Conservation (phyloP, 768 basidiomycete genomes). For the Suillus lakei region DNA sequence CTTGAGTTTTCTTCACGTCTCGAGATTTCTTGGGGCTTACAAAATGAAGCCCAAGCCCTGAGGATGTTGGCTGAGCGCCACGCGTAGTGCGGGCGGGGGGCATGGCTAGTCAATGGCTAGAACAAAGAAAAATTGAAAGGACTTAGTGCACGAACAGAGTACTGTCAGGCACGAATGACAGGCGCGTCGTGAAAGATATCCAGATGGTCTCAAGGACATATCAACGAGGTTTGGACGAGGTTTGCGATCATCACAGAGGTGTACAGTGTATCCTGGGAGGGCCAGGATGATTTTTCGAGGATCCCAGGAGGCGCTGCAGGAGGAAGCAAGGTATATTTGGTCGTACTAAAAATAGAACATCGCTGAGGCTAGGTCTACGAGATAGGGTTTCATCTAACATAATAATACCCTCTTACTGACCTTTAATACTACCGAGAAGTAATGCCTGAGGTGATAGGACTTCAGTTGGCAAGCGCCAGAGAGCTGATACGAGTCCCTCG, state of each 20-base stretch:
- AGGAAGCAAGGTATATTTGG: not conserved
- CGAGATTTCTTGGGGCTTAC: conserved; percentile 19
- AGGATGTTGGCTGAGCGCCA: not conserved
- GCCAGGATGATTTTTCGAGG: not conserved
- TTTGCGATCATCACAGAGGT: not conserved
- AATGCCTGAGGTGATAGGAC: too few relatives aligned
- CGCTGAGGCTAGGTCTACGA: not conserved
- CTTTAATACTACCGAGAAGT: not conserved
- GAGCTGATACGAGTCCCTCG: too few relatives aligned
- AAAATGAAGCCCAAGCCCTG: conserved; percentile 24
- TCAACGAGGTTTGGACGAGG: too few relatives aligned
- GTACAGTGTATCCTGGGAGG: not conserved
- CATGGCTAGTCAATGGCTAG: not conserved
- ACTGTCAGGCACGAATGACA: not conserved
- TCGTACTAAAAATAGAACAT: not conserved
- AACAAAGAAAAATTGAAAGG: not conserved
- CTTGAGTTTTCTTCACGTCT: conserved; percentile 14
- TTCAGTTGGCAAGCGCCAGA: too few relatives aligned
- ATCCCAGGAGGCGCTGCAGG: not conserved
- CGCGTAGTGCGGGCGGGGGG: not conserved
- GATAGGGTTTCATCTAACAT: not conserved
- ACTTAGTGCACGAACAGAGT: not conserved
- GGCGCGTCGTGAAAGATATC: not conserved
- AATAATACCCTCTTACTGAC: not conserved
- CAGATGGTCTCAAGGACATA: not conserved